phyloP scores from a whole-genome alignment of 2,329 filamentous ascomycete genomes.

The Colletotrichum incanum region DNA sequence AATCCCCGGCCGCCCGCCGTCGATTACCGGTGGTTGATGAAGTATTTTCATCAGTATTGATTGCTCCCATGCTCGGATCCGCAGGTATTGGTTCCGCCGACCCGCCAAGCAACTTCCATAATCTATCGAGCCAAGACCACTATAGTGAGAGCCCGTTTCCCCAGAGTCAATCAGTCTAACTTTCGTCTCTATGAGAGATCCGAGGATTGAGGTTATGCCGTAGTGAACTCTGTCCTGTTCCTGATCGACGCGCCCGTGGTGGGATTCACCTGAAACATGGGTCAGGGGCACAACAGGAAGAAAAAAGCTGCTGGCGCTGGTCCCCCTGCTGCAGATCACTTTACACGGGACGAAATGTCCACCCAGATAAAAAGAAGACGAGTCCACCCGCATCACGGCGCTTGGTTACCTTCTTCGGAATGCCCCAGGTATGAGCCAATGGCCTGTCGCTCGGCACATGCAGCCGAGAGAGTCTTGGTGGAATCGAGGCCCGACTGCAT shows the following conservation, averaged over 20 bases:
- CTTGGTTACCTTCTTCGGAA: constrained; percentile 20
- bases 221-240: constrained; percentile 31
- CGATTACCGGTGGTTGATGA: not conserved
- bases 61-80: not conserved
- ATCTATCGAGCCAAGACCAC: not conserved
- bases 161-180: constrained; percentile 10
- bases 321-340: constrained; percentile 37
- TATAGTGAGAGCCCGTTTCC: not conserved
- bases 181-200: constrained; percentile 14
- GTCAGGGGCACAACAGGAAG: constrained; percentile 5
- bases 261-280: constrained; percentile 38
- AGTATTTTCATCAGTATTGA: not conserved
- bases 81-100: not conserved
- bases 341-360: constrained; percentile 35
- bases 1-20: constrained; percentile 7
- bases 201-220: not conserved
- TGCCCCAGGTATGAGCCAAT: not conserved
- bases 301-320: constrained; percentile 1
- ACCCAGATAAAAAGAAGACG: constrained; percentile 2
- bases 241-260: constrained; percentile 40
- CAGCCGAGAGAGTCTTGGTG: constrained; percentile 10
- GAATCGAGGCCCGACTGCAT: not conserved
- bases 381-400: constrained; percentile 12
- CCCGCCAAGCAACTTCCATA: not conserved
- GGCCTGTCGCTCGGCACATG: constrained; percentile 12